phyloP scores from a whole-genome alignment of 176 grass and related monocot genomes.

The Avena eriantha region DNA sequence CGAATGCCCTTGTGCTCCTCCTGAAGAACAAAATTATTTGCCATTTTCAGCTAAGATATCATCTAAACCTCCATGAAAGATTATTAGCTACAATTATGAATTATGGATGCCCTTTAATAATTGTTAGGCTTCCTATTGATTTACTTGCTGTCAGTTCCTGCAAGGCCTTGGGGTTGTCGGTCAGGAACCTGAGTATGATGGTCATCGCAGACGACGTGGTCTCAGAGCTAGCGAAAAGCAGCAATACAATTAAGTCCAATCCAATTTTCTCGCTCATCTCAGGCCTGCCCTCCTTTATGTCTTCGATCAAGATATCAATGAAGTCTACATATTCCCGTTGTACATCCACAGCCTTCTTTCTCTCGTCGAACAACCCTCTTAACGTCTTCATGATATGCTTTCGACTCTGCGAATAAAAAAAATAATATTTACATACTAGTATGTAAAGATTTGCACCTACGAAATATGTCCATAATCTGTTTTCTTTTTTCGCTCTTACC shows the following conservation, averaged over 20 bases:
- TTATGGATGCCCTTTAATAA: no score
- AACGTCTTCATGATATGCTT: constrained; percentile 46
- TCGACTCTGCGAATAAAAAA: constrained; percentile 32
- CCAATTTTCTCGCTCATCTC: constrained; percentile 43
- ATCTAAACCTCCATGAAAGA: no score
- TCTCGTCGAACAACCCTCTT: constrained; percentile 40
- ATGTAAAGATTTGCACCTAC: background rate
- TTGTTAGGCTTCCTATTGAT: no score
- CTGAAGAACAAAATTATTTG: no score
- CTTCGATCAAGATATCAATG: constrained; percentile 52
- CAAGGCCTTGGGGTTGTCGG: no score
- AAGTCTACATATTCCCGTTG: constrained; percentile 53
- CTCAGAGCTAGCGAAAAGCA: constrained; percentile 68
- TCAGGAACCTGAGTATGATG: background rate
- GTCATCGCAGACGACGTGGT: constrained; percentile 63
- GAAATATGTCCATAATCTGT: background rate
- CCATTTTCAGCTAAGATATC: no score
- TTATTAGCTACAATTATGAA: no score
- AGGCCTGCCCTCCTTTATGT: constrained; percentile 41
- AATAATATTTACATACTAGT: no score
- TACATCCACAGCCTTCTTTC: background rate
- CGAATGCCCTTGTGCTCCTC: no score
- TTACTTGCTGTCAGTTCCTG: no score
- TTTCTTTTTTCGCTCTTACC: background rate
- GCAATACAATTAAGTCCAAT: constrained; percentile 40